These are phyloP conservation scores for Parachaetomium inaequale DNA, from an alignment of 495 filamentous ascomycete species.

Conservation along the genomic window DNA sequence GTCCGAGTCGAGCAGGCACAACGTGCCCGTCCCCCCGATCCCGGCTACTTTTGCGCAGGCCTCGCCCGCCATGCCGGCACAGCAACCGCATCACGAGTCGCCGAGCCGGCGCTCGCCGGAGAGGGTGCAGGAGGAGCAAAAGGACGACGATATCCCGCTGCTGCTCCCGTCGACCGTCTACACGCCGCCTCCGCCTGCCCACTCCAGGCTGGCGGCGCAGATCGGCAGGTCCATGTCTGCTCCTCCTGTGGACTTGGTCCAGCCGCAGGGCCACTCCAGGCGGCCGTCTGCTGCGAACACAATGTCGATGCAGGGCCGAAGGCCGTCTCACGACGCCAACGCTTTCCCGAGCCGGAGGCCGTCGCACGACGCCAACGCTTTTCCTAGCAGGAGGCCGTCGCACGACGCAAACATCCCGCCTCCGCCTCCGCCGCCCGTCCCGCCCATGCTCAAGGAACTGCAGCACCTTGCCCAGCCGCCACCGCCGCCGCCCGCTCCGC, in stretches of 20 bases:
- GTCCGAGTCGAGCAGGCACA: slow-evolving; percentile 50
- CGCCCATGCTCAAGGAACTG: slow-evolving; percentile 73
- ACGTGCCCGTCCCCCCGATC: slow-evolving; percentile 64
- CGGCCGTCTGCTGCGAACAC: slow-evolving; percentile 7
- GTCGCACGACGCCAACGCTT: slow-evolving; percentile 26
- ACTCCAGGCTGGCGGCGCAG: slow-evolving; percentile 31
- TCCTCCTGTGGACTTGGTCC: slow-evolving; percentile 56
- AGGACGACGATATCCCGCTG: slow-evolving; percentile 26
- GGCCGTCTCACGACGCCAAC: slow-evolving; percentile 30
- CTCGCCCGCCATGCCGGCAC: slow-evolving; percentile 22
- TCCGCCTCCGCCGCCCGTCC: slow-evolving; percentile 49
- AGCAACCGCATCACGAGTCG: slow-evolving; percentile 18
- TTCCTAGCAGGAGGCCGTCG: slow-evolving; percentile 44
- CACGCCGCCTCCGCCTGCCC: slow-evolving; percentile 47
- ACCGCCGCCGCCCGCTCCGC: slow-evolving; percentile 63
- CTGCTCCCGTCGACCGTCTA: slow-evolving; percentile 63
- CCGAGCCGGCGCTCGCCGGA: slow-evolving; percentile 19
- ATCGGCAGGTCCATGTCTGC: slow-evolving; percentile 70
- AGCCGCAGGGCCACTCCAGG: slow-evolving; percentile 19
- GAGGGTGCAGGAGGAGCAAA: slow-evolving; percentile 19
- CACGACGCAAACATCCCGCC: slow-evolving; percentile 50
- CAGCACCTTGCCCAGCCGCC: slow-evolving; percentile 71
- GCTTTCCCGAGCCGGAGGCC: slow-evolving; percentile 29
- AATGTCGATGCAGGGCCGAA: slow-evolving; percentile 22
- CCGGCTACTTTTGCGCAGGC: slow-evolving; percentile 49